Base-by-base conservation (phyloP, 202 grass and related monocot species). In the Setaria italica region DNA sequence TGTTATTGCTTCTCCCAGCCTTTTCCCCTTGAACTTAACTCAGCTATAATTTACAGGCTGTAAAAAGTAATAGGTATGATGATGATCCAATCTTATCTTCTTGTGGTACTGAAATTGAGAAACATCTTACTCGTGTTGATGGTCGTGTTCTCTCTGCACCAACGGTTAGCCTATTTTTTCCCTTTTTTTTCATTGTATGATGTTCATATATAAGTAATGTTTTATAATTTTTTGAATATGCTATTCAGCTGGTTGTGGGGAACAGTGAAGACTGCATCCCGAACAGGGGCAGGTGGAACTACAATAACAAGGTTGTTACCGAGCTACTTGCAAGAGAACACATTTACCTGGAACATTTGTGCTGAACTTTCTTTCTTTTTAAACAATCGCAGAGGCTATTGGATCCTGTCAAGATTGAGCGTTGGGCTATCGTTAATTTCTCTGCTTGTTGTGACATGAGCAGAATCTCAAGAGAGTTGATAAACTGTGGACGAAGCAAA, bases 341-440 rank as follows among this genome's bases (percentile, higher is more conserved):
- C 11, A 56, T 72, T 69, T 82, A 41, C 53, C 32, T 48, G 11
- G 51, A 74, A 47, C 37, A 84, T 76, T 83, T 67, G 63, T 48
- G 29, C 35, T 74, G 21, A 82, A 71, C 71, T 76, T 39, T 39
- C 37, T 4, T 39, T 39, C 5, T 35, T 39, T 39, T 85, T 63
- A 30, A 46, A 20, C 76, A n/a, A 2, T 67, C 85, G 66, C 85
- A 98, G 95, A 98, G 74, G 75, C 80, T 98, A 41, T 87, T 81
- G 32, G 74, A 78, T 17, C 92, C 95, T 9, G 83, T 92, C 64
- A 90, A 57, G 74, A 98, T 98, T 81, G 87, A 92, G 53, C 74
- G 65, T 17, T 98, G 95, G 95, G 93, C 92, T 48, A 93, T 98
- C 76, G 93, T 92, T 64, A 98, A 98, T 89, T 98, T 98, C 82